These are phyloP conservation scores for Moesziomyces globuligerus DNA, from an alignment of 1,284 basidiomycete species.

Conservation along the genomic window DNA sequence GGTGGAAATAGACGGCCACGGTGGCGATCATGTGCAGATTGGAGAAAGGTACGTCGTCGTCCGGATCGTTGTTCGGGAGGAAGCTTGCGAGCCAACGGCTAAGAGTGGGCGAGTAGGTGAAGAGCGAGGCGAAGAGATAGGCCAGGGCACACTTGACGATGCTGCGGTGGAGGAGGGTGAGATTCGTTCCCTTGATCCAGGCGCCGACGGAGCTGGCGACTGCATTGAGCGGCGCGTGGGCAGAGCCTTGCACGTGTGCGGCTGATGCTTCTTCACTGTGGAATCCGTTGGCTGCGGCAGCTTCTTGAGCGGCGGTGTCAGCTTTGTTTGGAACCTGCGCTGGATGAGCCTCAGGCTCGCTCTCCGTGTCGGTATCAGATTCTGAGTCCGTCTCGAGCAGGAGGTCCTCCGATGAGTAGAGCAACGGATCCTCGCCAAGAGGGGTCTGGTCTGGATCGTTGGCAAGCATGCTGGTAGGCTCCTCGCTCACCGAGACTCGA, in stretches of 20 bases:
- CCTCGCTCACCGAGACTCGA: conserved; percentile 37
- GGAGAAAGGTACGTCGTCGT: conserved; percentile 68
- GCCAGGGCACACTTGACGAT: conserved; percentile 90
- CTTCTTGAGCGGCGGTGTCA: no score
- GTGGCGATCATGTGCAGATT: conserved; percentile 91
- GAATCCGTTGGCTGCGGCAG: no score
- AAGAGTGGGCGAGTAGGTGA: conserved; percentile 81
- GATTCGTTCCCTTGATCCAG: conserved; percentile 64
- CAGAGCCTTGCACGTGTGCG: neutral
- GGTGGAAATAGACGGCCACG: conserved; percentile 73
- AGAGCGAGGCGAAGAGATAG: conserved; percentile 88
- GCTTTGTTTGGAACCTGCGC: neutral
- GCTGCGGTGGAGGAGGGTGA: conserved; percentile 74
- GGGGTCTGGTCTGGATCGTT: conserved; percentile 53
- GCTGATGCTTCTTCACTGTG: no score
- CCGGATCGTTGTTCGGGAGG: conserved; percentile 57
- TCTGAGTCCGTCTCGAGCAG: conserved; percentile 47
- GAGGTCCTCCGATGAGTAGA: conserved; percentile 43
- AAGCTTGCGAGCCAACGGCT: conserved; percentile 57
- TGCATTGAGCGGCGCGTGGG: neutral
- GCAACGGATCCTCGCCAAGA: conserved; percentile 53
- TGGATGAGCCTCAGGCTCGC: conserved; percentile 4
- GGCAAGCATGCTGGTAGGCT: conserved; percentile 47
- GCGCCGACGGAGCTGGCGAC: conserved; percentile 74
- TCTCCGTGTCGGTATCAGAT: conserved; percentile 23